Evolutionary conservation across 1,284 basidiomycete genomes (phyloP), one percentile per base, ranked within the genome.

Genomic region (Leccinum proliferum): DNA sequence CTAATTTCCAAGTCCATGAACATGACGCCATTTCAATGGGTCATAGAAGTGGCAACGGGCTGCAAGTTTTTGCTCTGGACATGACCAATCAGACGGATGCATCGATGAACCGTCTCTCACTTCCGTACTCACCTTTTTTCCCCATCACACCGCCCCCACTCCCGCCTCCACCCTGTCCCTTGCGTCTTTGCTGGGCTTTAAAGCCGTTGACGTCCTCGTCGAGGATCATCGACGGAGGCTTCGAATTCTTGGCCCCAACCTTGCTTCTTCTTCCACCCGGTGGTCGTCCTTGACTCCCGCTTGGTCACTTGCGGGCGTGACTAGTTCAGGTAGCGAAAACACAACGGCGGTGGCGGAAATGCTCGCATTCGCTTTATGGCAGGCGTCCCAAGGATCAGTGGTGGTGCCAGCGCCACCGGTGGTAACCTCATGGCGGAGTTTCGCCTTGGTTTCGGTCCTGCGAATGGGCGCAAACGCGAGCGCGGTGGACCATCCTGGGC

Each of bases 201-300:
- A 90, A 94, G 0, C 92, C 92, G 64, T 94, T 94, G 64, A 94
- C 80, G 66, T 94, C 91, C 66, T 93, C 92, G 65, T 93, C 90
- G 11, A 93, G 81, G 34, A 93, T 78, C 90, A 93, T 93, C 0
- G 89, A 90, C 12, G 90, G 91, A n/a, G 91, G 90, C 68, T 92
- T 92, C 72, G 92, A 85, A 72, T 92, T 92, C 77, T 89, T 90
- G 37, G 21, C 88, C 88, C 91, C 90, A 92, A 68, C 86, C 86
- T 67, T 85, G 79, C 41, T 69, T 75, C 69, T 67, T 67, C 35
- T 69, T 67, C 68, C 67, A 75, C 52, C 68, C 67, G 3, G 35
- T 58, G 10, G 61, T 69, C 63, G 58, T 70, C 65, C 66, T 68
- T 66, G 65, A 58, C 66, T 37, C 72, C 67, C 48, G 66, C 52